A percentile compares a stretch with the other conserved stretches of the same genome.
phyloP scores from a whole-genome alignment of 352 stramenopile species.

The Porosira glacialis region DNA sequence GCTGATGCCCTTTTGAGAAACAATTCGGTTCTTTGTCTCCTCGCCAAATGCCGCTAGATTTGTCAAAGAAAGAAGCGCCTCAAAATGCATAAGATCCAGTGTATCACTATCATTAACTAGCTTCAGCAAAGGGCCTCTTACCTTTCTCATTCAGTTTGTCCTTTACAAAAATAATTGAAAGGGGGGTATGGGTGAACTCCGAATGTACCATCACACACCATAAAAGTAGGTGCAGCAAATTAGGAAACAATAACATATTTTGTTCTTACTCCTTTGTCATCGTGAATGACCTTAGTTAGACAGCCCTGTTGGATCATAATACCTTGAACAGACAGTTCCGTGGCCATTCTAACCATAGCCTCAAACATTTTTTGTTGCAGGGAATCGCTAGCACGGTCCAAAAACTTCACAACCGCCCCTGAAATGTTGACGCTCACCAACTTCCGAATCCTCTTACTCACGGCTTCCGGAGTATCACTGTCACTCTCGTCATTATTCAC shows the following conservation, averaged over 20 bases:
- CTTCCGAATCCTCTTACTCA: constrained; percentile 74
- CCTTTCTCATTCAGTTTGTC: no score
- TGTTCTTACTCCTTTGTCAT: constrained; percentile 67
- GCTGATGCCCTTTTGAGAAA: constrained; percentile 76
- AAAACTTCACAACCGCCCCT: constrained; percentile 73
- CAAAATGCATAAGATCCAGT: constrained; percentile 85
- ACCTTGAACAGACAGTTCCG: constrained; percentile 73
- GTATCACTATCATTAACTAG: constrained; percentile 86
- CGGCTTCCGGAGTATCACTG: constrained; percentile 51
- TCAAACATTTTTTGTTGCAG: constrained; percentile 67
- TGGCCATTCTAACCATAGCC: constrained; percentile 75
- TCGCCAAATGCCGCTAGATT: constrained; percentile 93
- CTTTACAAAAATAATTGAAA: no score
- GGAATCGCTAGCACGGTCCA: constrained; percentile 69
- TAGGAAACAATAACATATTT: no score
- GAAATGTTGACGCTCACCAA: constrained; percentile 74
- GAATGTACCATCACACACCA: no score
- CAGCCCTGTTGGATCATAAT: constrained; percentile 83
- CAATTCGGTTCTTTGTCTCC: constrained; percentile 89
- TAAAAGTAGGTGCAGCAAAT: no score
- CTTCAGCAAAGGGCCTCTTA: no score
- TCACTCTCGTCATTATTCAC: constrained; percentile 70
- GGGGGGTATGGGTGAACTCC: no score
- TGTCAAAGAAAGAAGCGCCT: constrained; percentile 95
- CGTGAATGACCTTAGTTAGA: constrained; percentile 69